A percentile compares a stretch with the other conserved stretches of the same genome.
Evolutionary conservation across 1,139 yeast species (phyloP).

Genomic region (Eremothecium coryli): DNA sequence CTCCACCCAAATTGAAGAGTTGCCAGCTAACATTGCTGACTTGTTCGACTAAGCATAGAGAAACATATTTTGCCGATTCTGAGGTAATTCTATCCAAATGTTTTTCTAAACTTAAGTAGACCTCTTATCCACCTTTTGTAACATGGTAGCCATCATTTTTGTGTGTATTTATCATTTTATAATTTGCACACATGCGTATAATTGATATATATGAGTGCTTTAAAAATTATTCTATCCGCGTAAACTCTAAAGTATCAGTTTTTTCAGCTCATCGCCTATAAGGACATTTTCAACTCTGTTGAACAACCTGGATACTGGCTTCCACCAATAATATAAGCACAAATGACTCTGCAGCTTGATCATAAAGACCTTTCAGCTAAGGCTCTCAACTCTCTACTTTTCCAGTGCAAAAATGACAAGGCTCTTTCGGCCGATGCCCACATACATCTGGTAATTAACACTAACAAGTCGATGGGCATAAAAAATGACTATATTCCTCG

Average conservation of each 20-base stretch:
- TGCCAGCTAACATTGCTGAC: slow-evolving; percentile 90
- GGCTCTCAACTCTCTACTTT: slow-evolving; percentile 20
- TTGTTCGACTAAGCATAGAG: slow-evolving; percentile 44
- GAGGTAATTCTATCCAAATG: slow-evolving; percentile 5
- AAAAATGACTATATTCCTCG: slow-evolving; percentile 54
- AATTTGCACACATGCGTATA: slow-evolving; percentile 1
- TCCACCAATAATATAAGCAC: no score
- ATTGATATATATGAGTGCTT: slow-evolving; percentile 2
- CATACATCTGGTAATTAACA: slow-evolving; percentile 47
- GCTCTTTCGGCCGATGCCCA: slow-evolving; percentile 20
- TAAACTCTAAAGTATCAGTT: slow-evolving; percentile 2
- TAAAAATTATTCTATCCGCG: not conserved
- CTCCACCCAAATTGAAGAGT: slow-evolving; percentile 96
- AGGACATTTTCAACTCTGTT: no score
- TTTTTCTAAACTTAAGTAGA: no score
- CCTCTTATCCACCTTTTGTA: slow-evolving; percentile 5
- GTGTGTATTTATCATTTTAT: not conserved
- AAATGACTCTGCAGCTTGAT: slow-evolving; percentile 1
- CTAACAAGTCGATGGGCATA: slow-evolving; percentile 40
- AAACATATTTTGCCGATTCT: slow-evolving; percentile 8
- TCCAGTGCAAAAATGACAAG: slow-evolving; percentile 19
- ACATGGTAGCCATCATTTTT: slow-evolving; percentile 6
- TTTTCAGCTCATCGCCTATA: no score
- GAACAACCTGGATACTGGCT: no score
- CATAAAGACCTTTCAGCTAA: slow-evolving; percentile 13